phyloP scores from a whole-genome alignment of 2,329 filamentous ascomycete genomes.

The Phyllosticta ampelicida region DNA sequence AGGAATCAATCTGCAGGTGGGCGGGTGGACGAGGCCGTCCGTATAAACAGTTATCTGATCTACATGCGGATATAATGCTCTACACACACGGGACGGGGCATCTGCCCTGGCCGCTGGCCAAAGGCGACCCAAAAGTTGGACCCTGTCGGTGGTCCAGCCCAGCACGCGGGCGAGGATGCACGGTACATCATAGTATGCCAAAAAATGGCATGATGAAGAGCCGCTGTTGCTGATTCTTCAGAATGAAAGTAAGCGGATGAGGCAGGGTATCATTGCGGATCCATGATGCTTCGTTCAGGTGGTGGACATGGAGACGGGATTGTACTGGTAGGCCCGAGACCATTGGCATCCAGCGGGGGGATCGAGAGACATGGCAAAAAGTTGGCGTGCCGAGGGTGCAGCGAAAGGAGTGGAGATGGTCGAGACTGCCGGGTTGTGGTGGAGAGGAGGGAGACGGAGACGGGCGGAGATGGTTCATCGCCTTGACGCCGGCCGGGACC shows the following conservation, averaged over 20 bases:
- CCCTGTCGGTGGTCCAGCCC: slow-evolving; percentile 33
- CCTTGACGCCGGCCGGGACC: background rate
- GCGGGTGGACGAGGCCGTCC: too few relatives aligned
- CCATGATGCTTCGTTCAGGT: background rate
- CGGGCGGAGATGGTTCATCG: background rate
- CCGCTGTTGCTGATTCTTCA: background rate
- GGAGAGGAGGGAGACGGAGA: background rate
- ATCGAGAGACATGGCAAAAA: too few relatives aligned
- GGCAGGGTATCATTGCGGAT: background rate
- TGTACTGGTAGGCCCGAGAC: too few relatives aligned
- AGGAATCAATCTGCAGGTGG: too few relatives aligned
- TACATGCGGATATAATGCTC: background rate
- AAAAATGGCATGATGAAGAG: background rate
- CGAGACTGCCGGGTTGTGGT: background rate
- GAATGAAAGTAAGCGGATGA: background rate
- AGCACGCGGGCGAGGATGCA: slow-evolving; percentile 29
- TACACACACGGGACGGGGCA: too few relatives aligned
- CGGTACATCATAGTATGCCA: background rate
- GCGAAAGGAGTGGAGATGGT: background rate
- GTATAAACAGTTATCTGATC: too few relatives aligned
- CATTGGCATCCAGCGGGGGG: background rate
- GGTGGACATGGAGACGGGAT: background rate
- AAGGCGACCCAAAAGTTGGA: slow-evolving; percentile 15
- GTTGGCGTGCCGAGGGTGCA: background rate
- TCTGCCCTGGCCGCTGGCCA: background rate